These are phyloP conservation scores for Podospora sp. DNA, from an alignment of 495 filamentous ascomycete species.

Conservation along the genomic window DNA sequence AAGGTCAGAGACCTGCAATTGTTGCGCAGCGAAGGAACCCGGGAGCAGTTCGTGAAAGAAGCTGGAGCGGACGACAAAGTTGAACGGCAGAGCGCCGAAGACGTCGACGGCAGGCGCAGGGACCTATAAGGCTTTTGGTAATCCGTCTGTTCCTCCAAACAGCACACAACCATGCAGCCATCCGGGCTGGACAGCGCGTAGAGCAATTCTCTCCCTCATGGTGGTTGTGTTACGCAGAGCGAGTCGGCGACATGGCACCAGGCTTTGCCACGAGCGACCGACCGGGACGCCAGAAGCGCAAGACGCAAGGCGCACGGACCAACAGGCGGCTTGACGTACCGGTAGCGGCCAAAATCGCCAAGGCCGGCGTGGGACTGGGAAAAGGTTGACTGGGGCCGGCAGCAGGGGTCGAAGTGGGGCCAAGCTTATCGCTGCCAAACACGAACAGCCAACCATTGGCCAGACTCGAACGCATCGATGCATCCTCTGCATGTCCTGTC, in stretches of 20 bases:
- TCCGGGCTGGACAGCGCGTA: neutral
- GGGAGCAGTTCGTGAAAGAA: neutral
- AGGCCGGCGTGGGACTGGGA: constrained; percentile 8
- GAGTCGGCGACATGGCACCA: neutral
- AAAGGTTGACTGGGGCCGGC: neutral
- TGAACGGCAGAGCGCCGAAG: neutral
- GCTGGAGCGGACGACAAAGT: neutral
- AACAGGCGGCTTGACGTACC: constrained; percentile 27
- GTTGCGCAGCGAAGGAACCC: constrained; percentile 14
- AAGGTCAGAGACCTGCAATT: constrained; percentile 10
- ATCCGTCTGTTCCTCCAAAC: neutral
- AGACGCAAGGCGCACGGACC: constrained; percentile 15
- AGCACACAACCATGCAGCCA: neutral
- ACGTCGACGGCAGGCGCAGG: neutral
- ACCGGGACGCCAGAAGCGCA: no score
- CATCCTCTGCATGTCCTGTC: constrained; percentile 7
- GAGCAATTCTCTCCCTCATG: neutral
- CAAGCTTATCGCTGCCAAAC: constrained; percentile 28
- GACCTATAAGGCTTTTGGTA: neutral
- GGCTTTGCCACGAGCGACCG: neutral
- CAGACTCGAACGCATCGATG: neutral
- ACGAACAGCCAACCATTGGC: constrained; percentile 22
- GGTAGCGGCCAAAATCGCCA: constrained; percentile 33
- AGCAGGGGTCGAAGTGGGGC: constrained; percentile 18
- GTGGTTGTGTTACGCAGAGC: neutral